These are phyloP conservation scores for Eucalyptus pumila DNA, from an alignment of 345 rosid genomes.

Conservation along the genomic window DNA sequence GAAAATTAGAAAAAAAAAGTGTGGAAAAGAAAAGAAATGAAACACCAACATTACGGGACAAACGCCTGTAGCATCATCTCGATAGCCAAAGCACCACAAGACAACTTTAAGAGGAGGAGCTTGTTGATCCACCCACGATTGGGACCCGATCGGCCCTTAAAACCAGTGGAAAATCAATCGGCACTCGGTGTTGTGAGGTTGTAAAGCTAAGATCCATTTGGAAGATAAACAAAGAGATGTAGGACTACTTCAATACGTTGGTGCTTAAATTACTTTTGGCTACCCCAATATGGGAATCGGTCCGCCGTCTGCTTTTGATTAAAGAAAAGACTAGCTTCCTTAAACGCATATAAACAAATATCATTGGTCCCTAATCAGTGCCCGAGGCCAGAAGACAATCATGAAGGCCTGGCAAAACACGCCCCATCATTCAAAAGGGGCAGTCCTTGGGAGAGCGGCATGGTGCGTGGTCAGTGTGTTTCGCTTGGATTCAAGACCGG, in stretches of 20 bases:
- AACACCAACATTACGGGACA: background rate
- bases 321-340: background rate
- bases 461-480: background rate
- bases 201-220: background rate
- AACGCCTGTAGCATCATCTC: background rate
- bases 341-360: background rate
- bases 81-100: background rate
- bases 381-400: background rate
- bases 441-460: background rate
- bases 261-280: background rate
- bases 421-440: background rate
- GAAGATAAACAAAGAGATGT: background rate
- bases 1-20: background rate
- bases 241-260: background rate
- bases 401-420: background rate
- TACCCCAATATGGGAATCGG: background rate
- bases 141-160: background rate
- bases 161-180: background rate
- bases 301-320: constrained; percentile 1
- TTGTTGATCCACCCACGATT: background rate
- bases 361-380: background rate
- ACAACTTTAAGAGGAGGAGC: background rate
- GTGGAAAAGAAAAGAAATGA: background rate
- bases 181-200: background rate
- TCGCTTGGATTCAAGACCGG: background rate